phyloP scores from a whole-genome alignment of 208 protist species.

The Acanthamoeba castellanii region DNA sequence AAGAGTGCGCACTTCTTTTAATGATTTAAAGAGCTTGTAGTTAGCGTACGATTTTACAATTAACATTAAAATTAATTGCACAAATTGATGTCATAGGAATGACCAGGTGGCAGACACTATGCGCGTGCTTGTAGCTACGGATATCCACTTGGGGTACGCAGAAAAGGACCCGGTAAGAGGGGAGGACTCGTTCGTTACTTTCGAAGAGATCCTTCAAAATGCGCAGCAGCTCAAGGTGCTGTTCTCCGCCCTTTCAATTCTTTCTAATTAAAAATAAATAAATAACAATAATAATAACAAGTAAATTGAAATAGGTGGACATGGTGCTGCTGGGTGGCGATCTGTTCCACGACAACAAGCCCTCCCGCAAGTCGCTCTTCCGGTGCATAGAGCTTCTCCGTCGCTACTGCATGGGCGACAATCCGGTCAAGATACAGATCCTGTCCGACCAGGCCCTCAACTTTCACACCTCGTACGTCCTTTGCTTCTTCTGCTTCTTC shows the following conservation, averaged over 20 bases:
- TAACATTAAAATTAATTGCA: not conserved
- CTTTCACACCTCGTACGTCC: slow-evolving; percentile 86
- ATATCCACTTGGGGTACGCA: slow-evolving; percentile 97
- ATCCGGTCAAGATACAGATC: slow-evolving; percentile 93
- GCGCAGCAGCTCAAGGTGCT: slow-evolving; percentile 88
- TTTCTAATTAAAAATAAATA: too few relatives aligned
- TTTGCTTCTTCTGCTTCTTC: not conserved
- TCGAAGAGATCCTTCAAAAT: slow-evolving; percentile 97
- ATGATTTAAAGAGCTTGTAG: too few relatives aligned
- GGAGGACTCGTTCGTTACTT: slow-evolving; percentile 98
- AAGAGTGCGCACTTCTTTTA: too few relatives aligned
- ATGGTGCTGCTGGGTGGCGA: slow-evolving; percentile 98
- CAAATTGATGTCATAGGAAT: not conserved
- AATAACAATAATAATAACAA: not conserved
- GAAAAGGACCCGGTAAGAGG: slow-evolving; percentile 96
- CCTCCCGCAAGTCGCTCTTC: slow-evolving; percentile 94
- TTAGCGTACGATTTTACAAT: too few relatives aligned
- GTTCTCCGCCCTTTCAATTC: not conserved
- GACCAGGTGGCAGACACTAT: slow-evolving; percentile 44
- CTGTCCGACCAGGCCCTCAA: slow-evolving; percentile 94
- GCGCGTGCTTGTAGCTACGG: slow-evolving; percentile 92
- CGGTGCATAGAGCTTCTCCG: slow-evolving; percentile 92
- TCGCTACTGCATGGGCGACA: slow-evolving; percentile 93
- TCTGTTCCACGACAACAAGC: slow-evolving; percentile 99
- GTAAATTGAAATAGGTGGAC: slow-evolving; percentile 92